Conservation (phyloP, 1,284 basidiomycete species). For the Ceratobasidium sp. region DNA sequence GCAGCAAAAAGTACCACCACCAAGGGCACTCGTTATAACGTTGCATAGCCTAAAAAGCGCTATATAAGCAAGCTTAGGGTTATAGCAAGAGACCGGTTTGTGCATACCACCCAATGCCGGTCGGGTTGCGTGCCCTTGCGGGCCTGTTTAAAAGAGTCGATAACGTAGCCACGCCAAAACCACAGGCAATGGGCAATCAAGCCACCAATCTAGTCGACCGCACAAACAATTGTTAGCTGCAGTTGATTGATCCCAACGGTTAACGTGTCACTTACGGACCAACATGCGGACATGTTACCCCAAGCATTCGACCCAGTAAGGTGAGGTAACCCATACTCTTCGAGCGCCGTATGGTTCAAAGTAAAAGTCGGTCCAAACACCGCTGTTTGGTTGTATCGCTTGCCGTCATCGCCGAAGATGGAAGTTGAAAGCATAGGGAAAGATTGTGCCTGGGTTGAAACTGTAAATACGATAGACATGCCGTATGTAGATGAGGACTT, state of each 20-base stretch:
- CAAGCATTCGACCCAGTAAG: conserved; percentile 71
- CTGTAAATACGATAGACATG: conserved; percentile 30
- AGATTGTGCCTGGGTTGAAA: conserved; percentile 60
- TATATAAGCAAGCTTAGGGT: conserved; percentile 11
- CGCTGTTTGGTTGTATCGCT: conserved; percentile 67
- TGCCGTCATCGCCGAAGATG: conserved; percentile 70
- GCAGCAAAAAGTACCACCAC: conserved; percentile 70
- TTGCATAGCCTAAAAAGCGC: conserved; percentile 64
- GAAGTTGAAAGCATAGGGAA: conserved; percentile 76
- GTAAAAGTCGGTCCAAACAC: conserved; percentile 68
- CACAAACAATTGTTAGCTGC: conserved; percentile 46
- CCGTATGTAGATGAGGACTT: conserved; percentile 50
- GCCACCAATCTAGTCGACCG: conserved; percentile 66
- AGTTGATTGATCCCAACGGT: conserved; percentile 11
- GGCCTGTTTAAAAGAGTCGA: conserved; percentile 66
- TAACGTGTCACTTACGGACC: conserved; percentile 60
- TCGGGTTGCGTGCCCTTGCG: conserved; percentile 65
- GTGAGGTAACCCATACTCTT: conserved; percentile 67
- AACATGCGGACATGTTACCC: conserved; percentile 66
- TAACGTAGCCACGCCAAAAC: conserved; percentile 68
- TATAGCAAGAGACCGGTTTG: neutral
- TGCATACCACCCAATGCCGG: conserved; percentile 67
- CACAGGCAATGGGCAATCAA: conserved; percentile 73
- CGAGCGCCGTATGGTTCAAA: conserved; percentile 69
- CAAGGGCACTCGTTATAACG: conserved; percentile 70